Base-by-base conservation (phyloP, 176 grass and related monocot genomes). In the Cenchrus fungigraminus region DNA sequence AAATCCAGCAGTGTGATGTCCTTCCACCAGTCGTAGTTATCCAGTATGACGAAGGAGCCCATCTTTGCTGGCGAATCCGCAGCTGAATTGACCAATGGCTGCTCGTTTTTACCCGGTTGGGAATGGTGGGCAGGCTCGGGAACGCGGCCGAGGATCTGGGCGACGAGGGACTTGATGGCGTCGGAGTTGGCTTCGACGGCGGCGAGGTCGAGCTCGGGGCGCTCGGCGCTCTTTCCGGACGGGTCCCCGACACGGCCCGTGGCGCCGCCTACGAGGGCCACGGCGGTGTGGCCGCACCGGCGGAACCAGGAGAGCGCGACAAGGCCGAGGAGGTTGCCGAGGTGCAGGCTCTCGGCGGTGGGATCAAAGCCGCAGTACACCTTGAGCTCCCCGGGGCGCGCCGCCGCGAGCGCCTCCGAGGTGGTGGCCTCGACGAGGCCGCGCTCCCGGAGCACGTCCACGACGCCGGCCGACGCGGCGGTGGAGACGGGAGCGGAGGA, bases 1-100 rank as follows among this genome's bases (percentile, higher is more conserved):
- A 96, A 99, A 87, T 96, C 88, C 59, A 99, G 84, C 81, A 99
- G 81, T 4, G 88, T 96, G 57, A 96, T 87, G 74, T 89, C 89
- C 88, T 96, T 96, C 97, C 93, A 99, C 93, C 97, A 99, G 76
- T 99, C 91, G 43, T 96, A 96, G 77, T 99, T 96, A 54, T 99
- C 93, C 66, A 99, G 79, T 86, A 99, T 96, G 15, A 87, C 14
- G 25, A 96, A 90, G 7, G 91, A 92, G 80, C 89, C 97, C 77
- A 85, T 80, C 34, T 29, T 68, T 57, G 57, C 59, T 57, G 68
- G 42, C 45, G 81, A 81, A 60, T 37, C 55, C 10, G 20, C 77
- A 8, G 2, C 43, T 13, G 79, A 83, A 82, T 71, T 64, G 17
- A 40, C 17, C 71, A 76, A 31, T 73, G 73, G 11, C 13, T 73